Evolutionary conservation across 345 rosid genomes (phyloP).

Genomic region (Populus simonii): DNA sequence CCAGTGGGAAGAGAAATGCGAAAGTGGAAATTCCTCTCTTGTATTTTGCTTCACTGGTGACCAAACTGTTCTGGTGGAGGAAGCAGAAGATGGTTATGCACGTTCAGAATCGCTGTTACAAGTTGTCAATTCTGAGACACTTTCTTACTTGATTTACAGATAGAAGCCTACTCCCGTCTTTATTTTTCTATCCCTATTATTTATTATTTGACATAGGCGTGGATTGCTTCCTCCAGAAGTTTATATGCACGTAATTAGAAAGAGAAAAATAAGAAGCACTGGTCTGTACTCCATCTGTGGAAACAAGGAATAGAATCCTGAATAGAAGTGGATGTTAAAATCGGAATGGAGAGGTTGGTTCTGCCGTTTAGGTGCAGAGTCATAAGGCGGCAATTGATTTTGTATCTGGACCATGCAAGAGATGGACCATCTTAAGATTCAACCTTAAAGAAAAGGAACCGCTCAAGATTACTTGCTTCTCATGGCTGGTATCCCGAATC

Average conservation of each 20-base stretch:
- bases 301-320: too few relatives aligned
- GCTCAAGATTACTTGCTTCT: slow-evolving; percentile 65
- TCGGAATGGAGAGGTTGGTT: neutral
- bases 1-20: neutral
- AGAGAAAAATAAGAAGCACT: neutral
- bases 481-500: slow-evolving; percentile 12
- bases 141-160: neutral
- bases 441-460: neutral
- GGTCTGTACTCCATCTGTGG: neutral
- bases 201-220: neutral
- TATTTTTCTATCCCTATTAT: neutral
- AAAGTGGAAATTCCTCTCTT: too few relatives aligned
- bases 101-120: neutral
- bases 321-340: too few relatives aligned
- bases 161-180: neutral
- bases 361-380: neutral
- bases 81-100: neutral
- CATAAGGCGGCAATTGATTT: neutral
- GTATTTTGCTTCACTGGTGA: neutral
- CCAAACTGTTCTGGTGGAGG: too few relatives aligned
- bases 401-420: neutral
- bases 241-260: neutral
- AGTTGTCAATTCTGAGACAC: neutral
- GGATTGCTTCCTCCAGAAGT: neutral
- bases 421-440: neutral